Evolutionary conservation across 495 filamentous ascomycete species (phyloP), one percentile per base, ranked within the genome.

Genomic region (Jackrogersella minutella): DNA sequence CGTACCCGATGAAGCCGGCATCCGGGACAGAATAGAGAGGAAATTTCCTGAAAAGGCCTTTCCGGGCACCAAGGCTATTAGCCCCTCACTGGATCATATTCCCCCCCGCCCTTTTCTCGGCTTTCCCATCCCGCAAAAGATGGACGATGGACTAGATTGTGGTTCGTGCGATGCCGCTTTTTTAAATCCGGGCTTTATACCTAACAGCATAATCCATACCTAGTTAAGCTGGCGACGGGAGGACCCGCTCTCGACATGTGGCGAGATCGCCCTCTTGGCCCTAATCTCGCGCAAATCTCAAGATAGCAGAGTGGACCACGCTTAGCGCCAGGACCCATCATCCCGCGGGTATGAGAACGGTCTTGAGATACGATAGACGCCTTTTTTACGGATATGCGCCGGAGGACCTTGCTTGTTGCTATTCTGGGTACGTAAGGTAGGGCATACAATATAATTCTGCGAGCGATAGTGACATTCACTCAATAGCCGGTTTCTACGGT

Each of bases 21-120:
- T 30, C 11, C n/a, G 37, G 24, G n/a, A 16, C 57, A 5, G 5
- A 19, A 33, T 0, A 44, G 30, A 30, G 2, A 31, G 11, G 31
- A 58, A 14, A 67, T 62, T 58, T 44, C 64, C 64, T 59, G 57
- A 67, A 57, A 52, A 61, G 34, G 51, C 47, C 57, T 55, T 67
- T 33, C 64, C 64, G 56, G 41, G 26, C 8, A 50, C 22, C 22
- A 54, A 39, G 41, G 53, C 52, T 58, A n/a, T n/a, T n/a, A 56
- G 50, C 58, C 64, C 64, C 64, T 62, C 64, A 62, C 31, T 52
- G 36, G 40, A 41, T 41, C 57, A 21, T 61, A 37, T 31, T 22
- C 49, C 33, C 24, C 14, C 47, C 34, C 28, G 31, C 59, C 65
- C 53, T 36, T 22, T 59, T 13, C 43, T 68, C 65, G 64, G 64